Evolutionary conservation across 2,329 filamentous ascomycete genomes (phyloP), one percentile per base, ranked within the genome.

Genomic region (Colletotrichum neosansevieriae): DNA sequence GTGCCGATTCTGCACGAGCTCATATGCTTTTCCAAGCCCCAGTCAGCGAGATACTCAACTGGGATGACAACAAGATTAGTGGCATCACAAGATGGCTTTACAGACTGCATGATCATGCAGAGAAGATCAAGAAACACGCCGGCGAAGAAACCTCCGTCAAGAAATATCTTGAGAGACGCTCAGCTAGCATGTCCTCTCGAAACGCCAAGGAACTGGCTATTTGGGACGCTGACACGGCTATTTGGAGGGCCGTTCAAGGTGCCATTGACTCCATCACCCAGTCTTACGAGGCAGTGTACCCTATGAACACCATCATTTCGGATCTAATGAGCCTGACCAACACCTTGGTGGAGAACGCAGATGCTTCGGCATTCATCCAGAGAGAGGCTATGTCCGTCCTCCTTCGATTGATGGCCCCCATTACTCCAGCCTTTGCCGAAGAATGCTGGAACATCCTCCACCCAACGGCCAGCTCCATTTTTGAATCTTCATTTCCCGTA

Each of bases 1-100:
- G 94, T 21, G 92, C 94, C 1, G 94, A 97, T 77, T 90, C 92
- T 6, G 94, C 92, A 2, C 85, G 94, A 63, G 93, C 93, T 4
- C 94, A 97, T 76, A 92, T 97, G 76, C 85, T 97, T 6, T 97
- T 97, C 82, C 92, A 94, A 73, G 94, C 94, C 1, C 93, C 94
- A 0, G 92, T 97, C 13, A 89, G 85, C 47, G 94, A 97, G 64
- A 88, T 96, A 1, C 85, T 97, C 2, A 92, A 96, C 77, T 97
- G 94, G 94, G 93, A 97, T 61, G 92, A 93, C 75, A 82, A 86
- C 45, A 95, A 94, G 77, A 95, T 97, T 57, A 83, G 89, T 0
- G 94, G 94, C 2, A 87, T 97, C 17, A 91, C 92, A 57, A 88
- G 94, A 59, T 97, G 94, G 94, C 85, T 97, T 15, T 83, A 85